phyloP scores from a whole-genome alignment of 352 stramenopile species.

The Peronospora farinosa region DNA sequence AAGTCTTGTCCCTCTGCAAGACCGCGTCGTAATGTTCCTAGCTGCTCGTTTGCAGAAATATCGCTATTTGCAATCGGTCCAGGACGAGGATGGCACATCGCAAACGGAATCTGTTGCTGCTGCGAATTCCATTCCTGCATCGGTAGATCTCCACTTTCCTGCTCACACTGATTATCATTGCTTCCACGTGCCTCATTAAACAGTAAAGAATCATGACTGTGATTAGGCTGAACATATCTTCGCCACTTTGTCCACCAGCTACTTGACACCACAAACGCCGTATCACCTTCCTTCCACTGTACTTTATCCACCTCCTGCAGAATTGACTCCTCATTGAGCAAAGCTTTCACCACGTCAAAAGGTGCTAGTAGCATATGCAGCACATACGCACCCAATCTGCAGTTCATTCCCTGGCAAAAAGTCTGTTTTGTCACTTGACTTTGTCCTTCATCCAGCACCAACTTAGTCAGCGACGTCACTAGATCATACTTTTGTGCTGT shows the following conservation, averaged over 20 bases:
- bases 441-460: conserved; percentile 18
- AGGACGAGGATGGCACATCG: conserved; percentile 24
- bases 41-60: conserved; percentile 35
- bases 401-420: conserved; percentile 24
- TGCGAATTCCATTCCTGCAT: conserved; percentile 7
- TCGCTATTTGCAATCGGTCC: conserved; percentile 39
- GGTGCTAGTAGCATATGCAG: conserved; percentile 44
- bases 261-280: conserved; percentile 42
- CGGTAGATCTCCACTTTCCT: conserved; percentile 22
- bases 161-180: conserved; percentile 6
- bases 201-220: not conserved
- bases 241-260: conserved; percentile 58
- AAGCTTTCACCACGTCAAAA: conserved; percentile 45
- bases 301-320: conserved; percentile 30
- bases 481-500: conserved; percentile 21
- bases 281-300: conserved; percentile 42
- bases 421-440: conserved; percentile 16
- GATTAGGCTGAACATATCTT: conserved; percentile 25
- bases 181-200: not conserved
- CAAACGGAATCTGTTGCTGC: conserved; percentile 1
- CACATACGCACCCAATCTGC: conserved; percentile 25
- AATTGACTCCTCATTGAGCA: conserved; percentile 41
- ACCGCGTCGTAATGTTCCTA: conserved; percentile 33
- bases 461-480: conserved; percentile 21
- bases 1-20: conserved; percentile 37